phyloP scores from a whole-genome alignment of 768 basidiomycete genomes.

The Phylloporus scabripes region DNA sequence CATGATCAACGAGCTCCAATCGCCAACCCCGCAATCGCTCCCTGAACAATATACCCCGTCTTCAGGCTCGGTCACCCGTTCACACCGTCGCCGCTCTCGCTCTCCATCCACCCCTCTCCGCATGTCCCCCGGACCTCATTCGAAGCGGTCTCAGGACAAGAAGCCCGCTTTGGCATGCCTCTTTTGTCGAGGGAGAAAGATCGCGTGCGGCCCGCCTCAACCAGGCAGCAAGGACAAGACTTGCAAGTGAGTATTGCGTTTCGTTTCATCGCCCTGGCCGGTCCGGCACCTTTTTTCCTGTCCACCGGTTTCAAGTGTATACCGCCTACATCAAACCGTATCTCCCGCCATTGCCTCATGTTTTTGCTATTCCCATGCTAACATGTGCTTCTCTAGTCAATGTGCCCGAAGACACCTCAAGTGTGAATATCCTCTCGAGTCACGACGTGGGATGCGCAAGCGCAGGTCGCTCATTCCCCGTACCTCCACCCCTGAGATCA shows the following conservation, averaged over 20 bases:
- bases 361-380: slow-evolving; percentile 29
- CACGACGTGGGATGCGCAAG: slow-evolving; percentile 60
- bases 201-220: slow-evolving; percentile 58
- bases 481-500: slow-evolving; percentile 26
- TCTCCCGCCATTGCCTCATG: slow-evolving; percentile 14
- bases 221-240: slow-evolving; percentile 50
- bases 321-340: neutral
- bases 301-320: slow-evolving; percentile 7
- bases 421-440: slow-evolving; percentile 69
- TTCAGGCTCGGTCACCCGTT: slow-evolving; percentile 12
- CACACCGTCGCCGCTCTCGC: slow-evolving; percentile 19
- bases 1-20: slow-evolving; percentile 16
- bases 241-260: slow-evolving; percentile 52
- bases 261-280: neutral
- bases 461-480: slow-evolving; percentile 34
- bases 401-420: slow-evolving; percentile 63
- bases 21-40: slow-evolving; percentile 7
- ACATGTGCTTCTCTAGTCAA: slow-evolving; percentile 45
- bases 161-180: slow-evolving; percentile 61
- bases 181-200: slow-evolving; percentile 64
- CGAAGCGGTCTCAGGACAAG: slow-evolving; percentile 34
- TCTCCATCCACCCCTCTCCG: slow-evolving; percentile 23
- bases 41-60: slow-evolving; percentile 9
- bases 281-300: slow-evolving; percentile 6
- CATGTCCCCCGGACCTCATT: slow-evolving; percentile 21